Base-by-base conservation (phyloP, 495 filamentous ascomycete species). In the Oleoguttula mirabilis region DNA sequence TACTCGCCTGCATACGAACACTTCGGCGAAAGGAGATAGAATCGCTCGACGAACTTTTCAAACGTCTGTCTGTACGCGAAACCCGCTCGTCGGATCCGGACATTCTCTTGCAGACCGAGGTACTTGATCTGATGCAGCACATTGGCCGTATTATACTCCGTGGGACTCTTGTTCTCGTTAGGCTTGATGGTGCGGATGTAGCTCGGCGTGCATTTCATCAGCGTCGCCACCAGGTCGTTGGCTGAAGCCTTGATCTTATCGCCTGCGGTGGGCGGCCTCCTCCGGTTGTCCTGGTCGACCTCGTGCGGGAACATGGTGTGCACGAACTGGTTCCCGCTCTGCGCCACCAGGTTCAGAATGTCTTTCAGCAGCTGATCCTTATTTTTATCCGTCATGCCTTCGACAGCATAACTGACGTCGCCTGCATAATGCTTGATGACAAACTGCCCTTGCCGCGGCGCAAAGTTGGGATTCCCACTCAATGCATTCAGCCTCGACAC, bases 131-230 rank as follows among this genome's bases (percentile, higher is more conserved):
- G 92, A 71, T 99, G 92, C 48, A 96, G 69, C 24, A 96, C 92
- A 55, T 94, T 95, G 20, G 77, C 76, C 10, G 67, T 70, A 50
- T 92, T 94, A 58, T 94, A 99, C 60, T 99, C 90, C 16, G 73
- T 74, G 0, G 86, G 81, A 8, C 84, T 88, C 61, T 96, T 96
- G 66, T 94, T 96, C 54, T 99, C 92, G 62, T 99, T 99, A 3
- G 92, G 92, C 60, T 99, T 99, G 63, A 99, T 99, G 3, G 92
- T 99, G 52, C 92, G 82, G 56, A 99, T 99, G 56, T 99, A 99
- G 0, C 85, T 93, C 2, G 92, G 92, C 40, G 86, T 78, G 17
- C 85, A 85, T 61, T 94, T 94, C 92, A 95, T 96, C 54, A 99
- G 63, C 3, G 92, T 96, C 0, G 84, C 74, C 11, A 99, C 92